Evolutionary conservation across 2,329 filamentous ascomycete species (phyloP).

Genomic region (Fusarium globosum): DNA sequence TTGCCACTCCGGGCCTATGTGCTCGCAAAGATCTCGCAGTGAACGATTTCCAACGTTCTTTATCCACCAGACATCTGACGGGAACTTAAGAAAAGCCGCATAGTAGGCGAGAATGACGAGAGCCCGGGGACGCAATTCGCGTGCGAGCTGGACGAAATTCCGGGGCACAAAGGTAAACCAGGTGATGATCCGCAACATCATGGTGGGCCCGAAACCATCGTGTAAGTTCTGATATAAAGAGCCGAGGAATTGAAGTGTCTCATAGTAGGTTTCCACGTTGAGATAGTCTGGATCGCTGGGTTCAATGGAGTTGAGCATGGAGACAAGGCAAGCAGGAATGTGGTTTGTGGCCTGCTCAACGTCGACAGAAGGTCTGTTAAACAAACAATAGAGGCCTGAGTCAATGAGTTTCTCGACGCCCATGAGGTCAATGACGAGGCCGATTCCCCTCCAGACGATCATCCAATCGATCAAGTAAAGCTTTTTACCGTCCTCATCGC

Average conservation of each 20-base stretch:
- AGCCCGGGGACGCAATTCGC: constrained; percentile 56
- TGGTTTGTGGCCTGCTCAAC: constrained; percentile 53
- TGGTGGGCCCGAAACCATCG: constrained; percentile 56
- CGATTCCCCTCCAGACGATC: constrained; percentile 64
- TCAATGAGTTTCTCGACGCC: constrained; percentile 45
- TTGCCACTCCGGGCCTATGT: constrained; percentile 55
- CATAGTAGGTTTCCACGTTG: constrained; percentile 56
- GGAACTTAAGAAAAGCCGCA: constrained; percentile 61
- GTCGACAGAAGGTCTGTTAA: constrained; percentile 62
- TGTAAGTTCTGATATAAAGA: constrained; percentile 62
- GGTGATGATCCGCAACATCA: constrained; percentile 63
- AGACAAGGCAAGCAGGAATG: constrained; percentile 61
- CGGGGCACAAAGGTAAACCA: constrained; percentile 64
- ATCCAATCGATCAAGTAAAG: constrained; percentile 68
- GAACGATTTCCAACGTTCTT: constrained; percentile 58
- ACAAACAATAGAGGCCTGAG: constrained; percentile 59
- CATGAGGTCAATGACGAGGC: constrained; percentile 57
- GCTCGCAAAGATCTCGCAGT: constrained; percentile 56
- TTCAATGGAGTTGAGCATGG: constrained; percentile 60
- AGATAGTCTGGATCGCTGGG: constrained; percentile 55
- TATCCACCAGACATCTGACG: constrained; percentile 62
- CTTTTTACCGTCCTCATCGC: constrained; percentile 56
- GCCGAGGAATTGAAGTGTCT: constrained; percentile 61
- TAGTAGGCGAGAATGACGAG: constrained; percentile 66
- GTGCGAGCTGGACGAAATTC: constrained; percentile 57